Percentiles rank a stretch among this genome's conserved stretches.
These are phyloP conservation scores for Nicotiana obtusifolia DNA, from an alignment of 257 asterid species.

Conservation along the genomic window DNA sequence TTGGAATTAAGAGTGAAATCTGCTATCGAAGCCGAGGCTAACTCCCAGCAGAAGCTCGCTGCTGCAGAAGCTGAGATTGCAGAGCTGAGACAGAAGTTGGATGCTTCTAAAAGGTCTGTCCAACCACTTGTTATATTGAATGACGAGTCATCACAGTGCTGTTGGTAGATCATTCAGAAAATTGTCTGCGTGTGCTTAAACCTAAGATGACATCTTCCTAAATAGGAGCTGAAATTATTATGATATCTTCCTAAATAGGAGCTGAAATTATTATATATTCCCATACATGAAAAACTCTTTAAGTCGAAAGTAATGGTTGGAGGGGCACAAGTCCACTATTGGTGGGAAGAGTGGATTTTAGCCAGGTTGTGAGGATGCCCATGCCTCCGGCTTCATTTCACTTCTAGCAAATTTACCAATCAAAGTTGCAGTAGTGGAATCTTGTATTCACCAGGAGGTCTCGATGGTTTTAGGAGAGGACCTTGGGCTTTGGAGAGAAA, in stretches of 20 bases:
- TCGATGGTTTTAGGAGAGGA: neutral
- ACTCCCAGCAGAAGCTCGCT: constrained; percentile 85
- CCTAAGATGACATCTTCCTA: neutral
- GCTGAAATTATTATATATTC: neutral
- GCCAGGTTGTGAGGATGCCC: neutral
- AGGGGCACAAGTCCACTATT: constrained; percentile 3
- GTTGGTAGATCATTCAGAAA: neutral
- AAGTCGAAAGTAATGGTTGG: neutral
- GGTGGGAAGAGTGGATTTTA: neutral
- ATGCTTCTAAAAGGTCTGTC: constrained; percentile 66
- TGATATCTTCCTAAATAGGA: neutral
- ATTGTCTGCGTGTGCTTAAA: neutral
- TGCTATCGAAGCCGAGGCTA: constrained; percentile 95
- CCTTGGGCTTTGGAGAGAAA: neutral
- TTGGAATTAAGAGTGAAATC: constrained; percentile 85
- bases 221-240: neutral
- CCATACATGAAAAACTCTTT: neutral
- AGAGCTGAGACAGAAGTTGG: constrained; percentile 74
- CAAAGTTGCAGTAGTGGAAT: neutral
- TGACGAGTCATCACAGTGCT: neutral
- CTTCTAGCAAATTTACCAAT: neutral
- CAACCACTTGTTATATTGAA: constrained; percentile 3
- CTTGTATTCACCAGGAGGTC: neutral
- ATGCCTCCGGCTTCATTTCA: neutral
- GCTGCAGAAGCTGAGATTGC: constrained; percentile 94